Base-by-base conservation (phyloP, 176 grass and related monocot species). In the Puccinellia tenuiflora region DNA sequence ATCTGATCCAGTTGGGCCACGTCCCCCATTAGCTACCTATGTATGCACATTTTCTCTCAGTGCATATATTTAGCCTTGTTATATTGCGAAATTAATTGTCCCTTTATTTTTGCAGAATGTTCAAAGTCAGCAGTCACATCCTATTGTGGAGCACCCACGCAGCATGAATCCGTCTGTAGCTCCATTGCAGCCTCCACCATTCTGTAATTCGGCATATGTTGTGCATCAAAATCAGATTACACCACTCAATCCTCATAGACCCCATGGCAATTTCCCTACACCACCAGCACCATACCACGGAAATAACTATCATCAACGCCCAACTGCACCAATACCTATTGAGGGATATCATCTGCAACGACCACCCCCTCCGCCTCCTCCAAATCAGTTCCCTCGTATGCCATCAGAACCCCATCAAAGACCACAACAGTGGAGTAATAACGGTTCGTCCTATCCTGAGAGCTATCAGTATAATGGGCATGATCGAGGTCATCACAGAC, bases 271-370 rank as follows among this genome's bases (percentile, higher is more conserved):
- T 74, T 79, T 89, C 56, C 47, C 85, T 42, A 83, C 70, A 48
- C 85, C 78, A 6, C 72, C 85, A 48, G 68, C 77, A 55, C 82
- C 79, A 65, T 84, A 85, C 22, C 80, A 94, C 70, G 89, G 82
- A 31, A 98, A 88, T 92, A 93, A 83, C 73, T 92, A 87, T 72
- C 90, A 87, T 69, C 74, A 82, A 71, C 88, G 78, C 73, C 86
- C 81, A 63, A 24, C 53, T 75, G 65, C 88, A 68, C 68, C 80
- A 30, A 77, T 76, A 18, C 72, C 85, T 78, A 92, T 90, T 43
- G 90, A 92, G 26, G 81, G 78, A 71, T 97, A 94, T 88, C 90
- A 94, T 62, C 18, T 93, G 87, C 90, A 91, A 63, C 92, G 90
- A 30, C 86, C 90, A 18, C 94, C 87, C 9, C 95, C 90, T 37